These are phyloP conservation scores for Pleochaeta shiraiana DNA, from an alignment of 2,329 filamentous ascomycete genomes.

Conservation along the genomic window DNA sequence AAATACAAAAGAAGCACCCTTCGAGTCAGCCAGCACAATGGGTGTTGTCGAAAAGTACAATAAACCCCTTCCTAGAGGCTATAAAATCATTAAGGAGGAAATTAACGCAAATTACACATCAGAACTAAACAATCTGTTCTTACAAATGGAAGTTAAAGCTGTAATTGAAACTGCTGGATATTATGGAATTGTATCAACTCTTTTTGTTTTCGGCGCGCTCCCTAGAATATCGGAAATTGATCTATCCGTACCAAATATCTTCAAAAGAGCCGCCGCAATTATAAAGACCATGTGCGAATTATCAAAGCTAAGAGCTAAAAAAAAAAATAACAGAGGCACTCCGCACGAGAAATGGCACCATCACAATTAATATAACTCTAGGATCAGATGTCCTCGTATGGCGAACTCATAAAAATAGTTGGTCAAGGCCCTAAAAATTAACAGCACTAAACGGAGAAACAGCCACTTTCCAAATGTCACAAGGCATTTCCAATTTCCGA, in stretches of 20 bases:
- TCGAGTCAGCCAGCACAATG: neutral
- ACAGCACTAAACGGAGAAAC: neutral
- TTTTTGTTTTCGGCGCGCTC: neutral
- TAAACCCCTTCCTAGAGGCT: neutral
- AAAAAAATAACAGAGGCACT: neutral
- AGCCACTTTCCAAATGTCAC: neutral
- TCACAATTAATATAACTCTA: neutral
- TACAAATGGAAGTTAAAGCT: neutral
- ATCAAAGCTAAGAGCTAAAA: neutral
- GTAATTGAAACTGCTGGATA: neutral
- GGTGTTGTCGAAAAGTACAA: neutral
- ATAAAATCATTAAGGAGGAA: neutral
- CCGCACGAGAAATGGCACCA: neutral
- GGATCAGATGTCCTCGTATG: slow-evolving; percentile 5
- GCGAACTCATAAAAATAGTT: slow-evolving; percentile 4
- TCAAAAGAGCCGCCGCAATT: neutral
- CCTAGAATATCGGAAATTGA: neutral
- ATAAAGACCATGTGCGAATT: neutral
- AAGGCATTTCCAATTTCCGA: neutral
- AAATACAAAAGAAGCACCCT: neutral
- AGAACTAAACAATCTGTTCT: neutral
- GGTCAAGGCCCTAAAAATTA: slow-evolving; percentile 2
- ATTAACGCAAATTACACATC: neutral
- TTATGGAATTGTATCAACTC: neutral
- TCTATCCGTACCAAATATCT: neutral